Evolutionary conservation across 2,329 filamentous ascomycete genomes (phyloP).

Genomic region (Cryphonectria radicalis): DNA sequence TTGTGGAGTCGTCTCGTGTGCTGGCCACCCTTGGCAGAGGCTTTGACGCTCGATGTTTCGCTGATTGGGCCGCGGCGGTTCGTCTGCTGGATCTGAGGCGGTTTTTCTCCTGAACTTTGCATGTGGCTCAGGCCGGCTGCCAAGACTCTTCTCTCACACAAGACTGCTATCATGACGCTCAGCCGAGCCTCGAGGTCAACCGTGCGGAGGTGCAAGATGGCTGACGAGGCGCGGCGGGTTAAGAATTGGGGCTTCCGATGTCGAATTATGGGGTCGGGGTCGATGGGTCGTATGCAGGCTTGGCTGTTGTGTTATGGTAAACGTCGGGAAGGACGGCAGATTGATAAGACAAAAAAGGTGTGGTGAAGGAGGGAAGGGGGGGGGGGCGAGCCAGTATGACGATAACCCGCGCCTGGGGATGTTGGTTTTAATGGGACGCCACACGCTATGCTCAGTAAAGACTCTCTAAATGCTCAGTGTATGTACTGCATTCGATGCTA

Average conservation of each 20-base stretch:
- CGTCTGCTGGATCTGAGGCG: slow-evolving; percentile 1
- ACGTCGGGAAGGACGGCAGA: slow-evolving; percentile 4
- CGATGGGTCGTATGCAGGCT: background rate
- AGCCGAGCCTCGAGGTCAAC: background rate
- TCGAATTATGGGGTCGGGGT: slow-evolving; percentile 1
- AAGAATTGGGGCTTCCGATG: background rate
- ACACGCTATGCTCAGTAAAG: background rate
- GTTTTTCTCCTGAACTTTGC: background rate
- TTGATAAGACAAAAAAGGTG: slow-evolving; percentile 7
- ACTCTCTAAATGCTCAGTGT: background rate
- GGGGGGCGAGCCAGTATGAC: background rate
- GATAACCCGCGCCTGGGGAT: background rate
- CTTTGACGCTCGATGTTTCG: background rate
- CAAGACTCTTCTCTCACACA: background rate
- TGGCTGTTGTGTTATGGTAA: background rate
- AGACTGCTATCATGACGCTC: background rate
- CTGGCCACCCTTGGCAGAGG: background rate
- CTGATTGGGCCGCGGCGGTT: background rate
- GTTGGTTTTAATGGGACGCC: background rate
- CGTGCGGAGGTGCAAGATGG: background rate
- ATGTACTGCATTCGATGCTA: background rate
- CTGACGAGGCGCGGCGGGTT: background rate
- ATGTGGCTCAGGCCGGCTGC: slow-evolving; percentile 8
- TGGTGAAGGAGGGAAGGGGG: background rate
- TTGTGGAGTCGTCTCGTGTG: background rate